phyloP scores from a whole-genome alignment of 1,284 basidiomycete genomes.

The Golubevia pallescens region DNA sequence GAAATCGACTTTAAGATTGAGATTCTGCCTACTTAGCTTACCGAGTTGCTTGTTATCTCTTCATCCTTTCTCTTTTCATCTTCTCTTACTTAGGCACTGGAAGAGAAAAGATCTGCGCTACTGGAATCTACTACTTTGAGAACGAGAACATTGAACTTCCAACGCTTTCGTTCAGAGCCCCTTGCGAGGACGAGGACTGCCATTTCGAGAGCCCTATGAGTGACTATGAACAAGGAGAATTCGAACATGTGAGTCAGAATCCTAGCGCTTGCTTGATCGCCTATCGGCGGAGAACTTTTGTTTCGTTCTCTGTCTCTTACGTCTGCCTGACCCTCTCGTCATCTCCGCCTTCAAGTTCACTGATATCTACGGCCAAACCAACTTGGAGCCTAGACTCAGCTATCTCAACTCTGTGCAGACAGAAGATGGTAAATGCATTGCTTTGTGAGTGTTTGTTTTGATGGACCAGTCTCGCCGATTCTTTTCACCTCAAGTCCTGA shows the following conservation, averaged over 20 bases:
- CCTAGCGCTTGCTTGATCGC: too few relatives aligned
- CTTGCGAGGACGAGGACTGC: too few relatives aligned
- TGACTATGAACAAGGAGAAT: too few relatives aligned
- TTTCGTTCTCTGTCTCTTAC: too few relatives aligned
- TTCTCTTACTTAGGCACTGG: not conserved
- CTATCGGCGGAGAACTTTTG: too few relatives aligned
- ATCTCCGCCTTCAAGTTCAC: too few relatives aligned
- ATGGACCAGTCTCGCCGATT: not conserved
- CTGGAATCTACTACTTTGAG: constrained; percentile 10
- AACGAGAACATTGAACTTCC: not conserved
- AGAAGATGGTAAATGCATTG: not conserved
- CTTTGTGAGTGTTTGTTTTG: constrained; percentile 2
- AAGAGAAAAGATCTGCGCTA: constrained; percentile 10
- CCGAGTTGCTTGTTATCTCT: not conserved
- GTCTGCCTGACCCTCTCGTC: too few relatives aligned
- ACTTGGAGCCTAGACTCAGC: not conserved
- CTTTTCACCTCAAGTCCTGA: not conserved
- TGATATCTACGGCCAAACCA: constrained; percentile 2
- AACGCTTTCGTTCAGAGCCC: not conserved
- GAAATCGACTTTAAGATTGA: not conserved
- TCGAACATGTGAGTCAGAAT: too few relatives aligned
- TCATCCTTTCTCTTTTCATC: not conserved
- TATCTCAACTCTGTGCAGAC: not conserved
- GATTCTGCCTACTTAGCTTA: not conserved
- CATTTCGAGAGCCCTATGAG: too few relatives aligned